Base-by-base conservation (phyloP, 1,284 basidiomycete genomes). In the Paramarasmius palmivorus region DNA sequence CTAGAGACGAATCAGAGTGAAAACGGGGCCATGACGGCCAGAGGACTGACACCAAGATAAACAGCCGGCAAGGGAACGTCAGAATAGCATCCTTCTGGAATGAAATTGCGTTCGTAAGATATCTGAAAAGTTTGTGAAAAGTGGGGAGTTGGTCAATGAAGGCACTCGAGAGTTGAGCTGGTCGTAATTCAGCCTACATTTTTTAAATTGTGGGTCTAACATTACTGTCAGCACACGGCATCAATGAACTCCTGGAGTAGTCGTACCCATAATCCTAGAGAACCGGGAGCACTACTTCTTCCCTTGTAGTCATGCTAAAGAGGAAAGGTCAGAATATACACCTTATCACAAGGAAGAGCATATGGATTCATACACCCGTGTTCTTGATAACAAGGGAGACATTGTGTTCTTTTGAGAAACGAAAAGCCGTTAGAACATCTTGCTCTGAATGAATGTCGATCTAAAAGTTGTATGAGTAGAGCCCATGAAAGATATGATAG, bases 321-420 rank as follows among this genome's bases (percentile, higher is more conserved):
- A 32, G 12, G 12, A 32, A n/a, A 6, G 12, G 29, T 32, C 29
- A 32, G 29, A 32, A 32, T 6, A 32, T 32, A 6, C 7, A 32
- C 29, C 6, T 6, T 6, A 32, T 12, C 6, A 32, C 29, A 6
- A 6, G 29, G 12, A 32, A 32, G 29, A 6, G 29, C 29, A 32
- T n/a, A n/a, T n/a, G n/a, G n/a, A n/a, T n/a, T n/a, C 29, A 32
- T 32, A 32, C 29, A 2, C 73, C 73, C 46, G 71, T 70, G 59
- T 72, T 74, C 59, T 76, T 75, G 34, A 76, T 71, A 2, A 68
- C 68, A 0, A 77, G 58, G 2, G 61, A 66, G 9, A 72, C 61
- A 12, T 69, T 68, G 4, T 70, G 73, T 12, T 49, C 25, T 46
- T 46, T 32, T 19, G 44, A 23, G 25, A 46, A 29, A 4, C 29